Base-by-base conservation (phyloP, 345 rosid species). In the Linum lewisii region DNA sequence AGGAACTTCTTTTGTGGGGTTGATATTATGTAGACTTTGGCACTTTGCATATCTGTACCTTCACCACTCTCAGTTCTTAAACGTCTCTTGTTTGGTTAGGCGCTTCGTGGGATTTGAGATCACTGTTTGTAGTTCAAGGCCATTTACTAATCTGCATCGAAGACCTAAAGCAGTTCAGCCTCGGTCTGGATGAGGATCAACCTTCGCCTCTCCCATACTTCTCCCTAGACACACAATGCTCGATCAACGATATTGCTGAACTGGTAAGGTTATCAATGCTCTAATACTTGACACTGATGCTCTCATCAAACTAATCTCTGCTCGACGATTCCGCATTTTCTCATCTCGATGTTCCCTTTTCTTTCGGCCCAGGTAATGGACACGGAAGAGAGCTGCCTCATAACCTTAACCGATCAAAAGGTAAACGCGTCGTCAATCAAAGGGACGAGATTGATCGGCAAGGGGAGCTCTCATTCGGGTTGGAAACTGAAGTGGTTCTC, bases 401-500 rank as follows among this genome's bases (percentile, higher is more conserved):
- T 84, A 72, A 79, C 79, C 49, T 58, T 86, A 50, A 50, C 66
- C 57, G 63, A 58, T 22, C 64, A 51, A 21, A 58, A 71, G 53
- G n/a, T n/a, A n/a, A n/a, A n/a, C n/a, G n/a, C n/a, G n/a, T n/a
- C n/a, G n/a, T n/a, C n/a, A n/a, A n/a, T n/a, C n/a, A n/a, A n/a
- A n/a, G n/a, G n/a, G n/a, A n/a, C n/a, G 60, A 69, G 26, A 63
- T 23, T 21, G n/a, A 37, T 29, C 16, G 36, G 49, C 23, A 66
- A 71, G 24, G 60, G 57, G 29, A 63, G 47, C 19, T 13, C 54
- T 9, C 36, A 25, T 68, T 56, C 63, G 57, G 78, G 60, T 29
- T 84, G 98, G 94, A 88, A 81, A 72, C 69, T 88, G 51, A 84
- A 78, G 73, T 81, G 93, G 82, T 78, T 65, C 68, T 84, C 87